phyloP scores from a whole-genome alignment of 345 rosid genomes.

The Salix purpurea region DNA sequence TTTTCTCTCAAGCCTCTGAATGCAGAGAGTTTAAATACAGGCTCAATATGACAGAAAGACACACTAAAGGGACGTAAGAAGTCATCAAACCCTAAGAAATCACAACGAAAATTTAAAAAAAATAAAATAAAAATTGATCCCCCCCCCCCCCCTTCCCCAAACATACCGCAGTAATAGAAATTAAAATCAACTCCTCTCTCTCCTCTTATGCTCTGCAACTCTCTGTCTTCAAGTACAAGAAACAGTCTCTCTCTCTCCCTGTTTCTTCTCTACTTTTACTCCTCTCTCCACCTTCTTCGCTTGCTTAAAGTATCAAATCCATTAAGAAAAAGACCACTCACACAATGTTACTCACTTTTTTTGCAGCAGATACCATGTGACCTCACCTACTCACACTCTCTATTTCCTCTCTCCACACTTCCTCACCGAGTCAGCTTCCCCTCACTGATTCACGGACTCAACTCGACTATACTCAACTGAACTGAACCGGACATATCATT shows the following conservation, averaged over 20 bases:
- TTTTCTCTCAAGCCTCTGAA: not conserved
- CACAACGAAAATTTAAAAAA: conserved; percentile 2
- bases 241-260: conserved; percentile 37
- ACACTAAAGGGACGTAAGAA: not conserved
- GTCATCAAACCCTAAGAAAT: not conserved
- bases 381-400: conserved; percentile 60
- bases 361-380: conserved; percentile 64
- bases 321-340: not conserved
- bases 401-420: conserved; percentile 18
- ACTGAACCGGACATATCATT: too few species aligned
- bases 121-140: too few species aligned
- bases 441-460: conserved; percentile 35
- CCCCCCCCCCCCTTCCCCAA: not conserved
- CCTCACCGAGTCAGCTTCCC: conserved; percentile 25
- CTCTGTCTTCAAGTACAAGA: conserved; percentile 70
- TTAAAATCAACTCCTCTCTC: conserved; percentile 5
- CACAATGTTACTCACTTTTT: conserved; percentile 48
- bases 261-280: conserved; percentile 5
- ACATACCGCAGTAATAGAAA: not conserved
- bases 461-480: conserved; percentile 9
- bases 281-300: not conserved
- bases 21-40: not conserved
- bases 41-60: not conserved
- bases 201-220: conserved; percentile 39
- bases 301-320: conserved; percentile 14